These are phyloP conservation scores for Scheffersomyces parashehatae DNA, from an alignment of 1,139 yeast species.

Conservation along the genomic window DNA sequence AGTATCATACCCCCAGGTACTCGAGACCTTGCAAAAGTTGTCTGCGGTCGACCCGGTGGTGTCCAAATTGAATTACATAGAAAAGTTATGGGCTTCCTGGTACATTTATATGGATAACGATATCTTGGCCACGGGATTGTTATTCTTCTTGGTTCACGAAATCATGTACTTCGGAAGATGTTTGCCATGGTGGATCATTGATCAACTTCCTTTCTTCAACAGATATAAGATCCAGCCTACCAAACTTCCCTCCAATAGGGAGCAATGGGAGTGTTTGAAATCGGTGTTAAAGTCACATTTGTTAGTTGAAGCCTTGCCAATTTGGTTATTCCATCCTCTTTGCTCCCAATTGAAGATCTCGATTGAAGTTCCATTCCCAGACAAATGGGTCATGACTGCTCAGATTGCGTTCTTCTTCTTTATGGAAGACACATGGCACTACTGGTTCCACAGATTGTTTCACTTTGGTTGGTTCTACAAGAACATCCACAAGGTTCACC, in stretches of 20 bases:
- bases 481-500: slow-evolving; percentile 93
- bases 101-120: slow-evolving; percentile 75
- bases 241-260: slow-evolving; percentile 72
- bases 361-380: slow-evolving; percentile 82
- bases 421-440: slow-evolving; percentile 93
- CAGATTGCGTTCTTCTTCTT: slow-evolving; percentile 79
- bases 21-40: slow-evolving; percentile 5
- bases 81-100: slow-evolving; percentile 77
- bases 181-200: slow-evolving; percentile 81
- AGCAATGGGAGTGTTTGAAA: slow-evolving; percentile 90
- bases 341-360: slow-evolving; percentile 76
- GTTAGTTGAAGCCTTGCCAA: slow-evolving; percentile 90
- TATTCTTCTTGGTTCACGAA: slow-evolving; percentile 76
- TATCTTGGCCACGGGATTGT: slow-evolving; percentile 76
- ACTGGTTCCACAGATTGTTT: slow-evolving; percentile 87
- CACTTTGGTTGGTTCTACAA: slow-evolving; percentile 87
- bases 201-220: slow-evolving; percentile 71
- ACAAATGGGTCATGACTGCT: slow-evolving; percentile 49
- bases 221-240: slow-evolving; percentile 80
- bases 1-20: slow-evolving; percentile 2
- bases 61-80: slow-evolving; percentile 37
- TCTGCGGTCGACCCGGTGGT: slow-evolving; percentile 8
- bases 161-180: slow-evolving; percentile 81
- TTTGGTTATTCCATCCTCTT: slow-evolving; percentile 93
- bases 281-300: slow-evolving; percentile 82